phyloP scores from a whole-genome alignment of 306 rosid species.

The Malus sylvestris region DNA sequence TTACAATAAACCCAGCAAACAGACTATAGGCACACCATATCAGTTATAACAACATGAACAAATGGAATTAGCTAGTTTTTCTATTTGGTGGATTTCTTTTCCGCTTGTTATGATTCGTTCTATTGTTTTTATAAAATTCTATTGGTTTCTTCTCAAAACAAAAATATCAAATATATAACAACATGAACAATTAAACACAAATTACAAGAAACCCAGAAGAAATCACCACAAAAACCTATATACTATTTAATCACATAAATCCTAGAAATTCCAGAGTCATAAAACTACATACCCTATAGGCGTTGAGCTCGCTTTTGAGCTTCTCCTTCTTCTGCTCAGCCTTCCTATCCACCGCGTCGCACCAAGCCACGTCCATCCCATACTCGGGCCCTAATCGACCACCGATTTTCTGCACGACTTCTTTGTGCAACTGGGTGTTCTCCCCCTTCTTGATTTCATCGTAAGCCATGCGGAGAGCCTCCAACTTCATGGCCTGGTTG shows the following conservation, averaged over 20 bases:
- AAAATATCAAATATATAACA: no score
- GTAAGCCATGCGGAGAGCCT: conserved; percentile 92
- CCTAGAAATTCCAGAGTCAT: neutral
- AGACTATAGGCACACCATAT: neutral
- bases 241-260: neutral
- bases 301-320: conserved; percentile 94
- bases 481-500: conserved; percentile 61
- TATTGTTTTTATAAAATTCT: no score
- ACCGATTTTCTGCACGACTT: conserved; percentile 66
- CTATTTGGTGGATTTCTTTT: no score
- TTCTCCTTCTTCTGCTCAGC: conserved; percentile 91
- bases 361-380: conserved; percentile 62
- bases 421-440: conserved; percentile 73
- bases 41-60: no score
- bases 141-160: no score
- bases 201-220: neutral
- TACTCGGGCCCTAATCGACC: conserved; percentile 63
- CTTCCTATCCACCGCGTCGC: conserved; percentile 63
- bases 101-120: no score
- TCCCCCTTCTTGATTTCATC: conserved; percentile 99
- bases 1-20: neutral
- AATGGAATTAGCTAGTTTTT: no score
- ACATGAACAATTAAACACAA: neutral
- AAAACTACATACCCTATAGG: conserved; percentile 54
- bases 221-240: neutral